Percentiles rank a stretch among this genome's conserved stretches.
These are phyloP conservation scores for Colletotrichum truncatum DNA, from an alignment of 2,329 filamentous ascomycete genomes.

Conservation along the genomic window DNA sequence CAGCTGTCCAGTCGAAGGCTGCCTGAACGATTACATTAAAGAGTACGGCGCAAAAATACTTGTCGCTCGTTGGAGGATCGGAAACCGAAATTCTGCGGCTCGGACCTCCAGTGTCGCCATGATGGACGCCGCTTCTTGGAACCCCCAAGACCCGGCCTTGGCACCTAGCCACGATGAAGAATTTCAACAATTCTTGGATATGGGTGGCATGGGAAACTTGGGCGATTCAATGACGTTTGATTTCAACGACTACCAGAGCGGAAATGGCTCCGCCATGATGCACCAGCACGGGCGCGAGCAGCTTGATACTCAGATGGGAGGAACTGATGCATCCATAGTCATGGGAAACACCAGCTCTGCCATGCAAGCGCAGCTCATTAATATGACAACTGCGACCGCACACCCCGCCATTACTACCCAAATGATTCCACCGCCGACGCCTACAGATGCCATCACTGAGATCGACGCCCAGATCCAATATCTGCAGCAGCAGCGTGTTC, in stretches of 20 bases:
- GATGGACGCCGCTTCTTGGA: constrained; percentile 66
- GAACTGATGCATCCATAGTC: constrained; percentile 49
- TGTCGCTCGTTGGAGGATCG: background rate
- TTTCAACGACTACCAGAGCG: constrained; percentile 62
- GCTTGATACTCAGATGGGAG: constrained; percentile 61
- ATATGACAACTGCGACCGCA: constrained; percentile 56
- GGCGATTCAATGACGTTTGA: constrained; percentile 66
- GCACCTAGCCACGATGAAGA: constrained; percentile 64
- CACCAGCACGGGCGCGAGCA: constrained; percentile 48
- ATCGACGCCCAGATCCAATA: constrained; percentile 74
- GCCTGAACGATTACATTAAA: background rate
- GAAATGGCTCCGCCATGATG: constrained; percentile 48
- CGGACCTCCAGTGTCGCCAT: constrained; percentile 43
- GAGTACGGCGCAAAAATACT: background rate
- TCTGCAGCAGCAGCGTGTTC: constrained; percentile 69
- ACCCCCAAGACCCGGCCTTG: constrained; percentile 64
- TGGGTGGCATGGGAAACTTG: constrained; percentile 64
- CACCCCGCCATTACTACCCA: constrained; percentile 57
- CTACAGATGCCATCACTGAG: constrained; percentile 63
- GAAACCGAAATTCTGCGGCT: background rate
- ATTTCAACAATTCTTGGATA: constrained; percentile 71
- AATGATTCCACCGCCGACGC: constrained; percentile 54
- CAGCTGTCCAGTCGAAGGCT: background rate
- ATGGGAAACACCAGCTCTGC: constrained; percentile 36
- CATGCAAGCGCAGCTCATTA: constrained; percentile 53